Conservation (phyloP, 192 early-diverging fungal genomes). For the Mortierella hygrophila region DNA sequence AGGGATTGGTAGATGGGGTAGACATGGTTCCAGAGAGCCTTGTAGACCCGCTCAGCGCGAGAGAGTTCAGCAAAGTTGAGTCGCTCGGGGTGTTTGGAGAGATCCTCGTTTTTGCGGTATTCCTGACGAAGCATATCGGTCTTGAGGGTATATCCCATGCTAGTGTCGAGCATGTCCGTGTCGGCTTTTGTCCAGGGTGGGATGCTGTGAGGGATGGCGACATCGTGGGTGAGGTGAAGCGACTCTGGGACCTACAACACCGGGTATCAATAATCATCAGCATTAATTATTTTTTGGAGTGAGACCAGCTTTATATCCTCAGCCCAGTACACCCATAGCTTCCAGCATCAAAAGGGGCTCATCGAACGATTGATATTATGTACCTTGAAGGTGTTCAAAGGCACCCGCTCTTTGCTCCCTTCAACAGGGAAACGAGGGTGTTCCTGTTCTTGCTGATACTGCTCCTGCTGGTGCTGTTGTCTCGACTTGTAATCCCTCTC, state of each 20-base stretch:
- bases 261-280: not conserved
- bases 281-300: not conserved
- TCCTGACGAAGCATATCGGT: constrained; percentile 26
- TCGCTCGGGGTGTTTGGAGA: constrained; percentile 28
- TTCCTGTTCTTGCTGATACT: constrained; percentile 17
- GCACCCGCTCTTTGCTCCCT: constrained; percentile 6
- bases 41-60: constrained; percentile 55
- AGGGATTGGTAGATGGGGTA: constrained; percentile 55
- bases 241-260: constrained; percentile 32
- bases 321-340: not conserved
- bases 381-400: constrained; percentile 33
- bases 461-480: constrained; percentile 16
- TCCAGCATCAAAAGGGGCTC: not conserved
- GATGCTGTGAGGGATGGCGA: constrained; percentile 57
- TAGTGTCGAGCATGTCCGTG: constrained; percentile 43
- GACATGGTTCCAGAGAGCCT: constrained; percentile 59
- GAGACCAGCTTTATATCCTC: not conserved
- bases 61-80: constrained; percentile 57
- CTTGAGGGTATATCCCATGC: constrained; percentile 48
- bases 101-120: constrained; percentile 28
- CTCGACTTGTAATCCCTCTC: not conserved
- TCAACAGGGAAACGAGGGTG: not conserved
- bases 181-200: constrained; percentile 59
- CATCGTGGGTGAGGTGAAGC: constrained; percentile 52
- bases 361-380: not conserved